Conservation (phyloP, 768 basidiomycete genomes). For the Boletus tomentosulus region DNA sequence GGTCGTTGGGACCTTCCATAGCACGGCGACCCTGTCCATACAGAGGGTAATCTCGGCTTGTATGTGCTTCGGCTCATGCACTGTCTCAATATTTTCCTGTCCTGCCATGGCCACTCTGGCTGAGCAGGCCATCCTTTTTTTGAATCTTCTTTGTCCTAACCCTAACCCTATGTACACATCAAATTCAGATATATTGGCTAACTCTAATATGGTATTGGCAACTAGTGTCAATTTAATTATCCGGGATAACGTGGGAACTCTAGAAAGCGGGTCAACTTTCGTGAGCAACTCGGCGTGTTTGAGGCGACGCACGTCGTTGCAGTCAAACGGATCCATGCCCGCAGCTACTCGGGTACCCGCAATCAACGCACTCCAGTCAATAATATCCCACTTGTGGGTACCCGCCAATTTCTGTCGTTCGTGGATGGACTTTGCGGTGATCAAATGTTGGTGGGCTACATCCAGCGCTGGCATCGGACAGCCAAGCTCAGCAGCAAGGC, state of each 20-base stretch:
- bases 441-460: slow-evolving; percentile 69
- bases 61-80: slow-evolving; percentile 70
- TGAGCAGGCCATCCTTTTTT: slow-evolving; percentile 47
- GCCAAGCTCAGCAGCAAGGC: slow-evolving; percentile 59
- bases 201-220: no score
- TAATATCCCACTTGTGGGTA: slow-evolving; percentile 46
- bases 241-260: slow-evolving; percentile 21
- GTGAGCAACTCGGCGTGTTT: not conserved
- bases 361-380: slow-evolving; percentile 84
- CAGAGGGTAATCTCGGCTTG: slow-evolving; percentile 61
- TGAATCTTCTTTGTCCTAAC: slow-evolving; percentile 33
- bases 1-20: slow-evolving; percentile 54
- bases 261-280: not conserved
- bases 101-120: slow-evolving; percentile 63
- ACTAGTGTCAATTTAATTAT: slow-evolving; percentile 18
- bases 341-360: slow-evolving; percentile 75
- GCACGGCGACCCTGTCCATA: slow-evolving; percentile 69
- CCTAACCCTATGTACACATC: slow-evolving; percentile 38
- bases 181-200: no score
- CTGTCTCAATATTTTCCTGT: slow-evolving; percentile 73
- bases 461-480: slow-evolving; percentile 71
- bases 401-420: slow-evolving; percentile 41
- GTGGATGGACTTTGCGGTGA: slow-evolving; percentile 75
- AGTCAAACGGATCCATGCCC: slow-evolving; percentile 50
- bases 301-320: slow-evolving; percentile 27